Percentiles rank a stretch among this genome's conserved stretches.
phyloP scores from a whole-genome alignment of 2,329 filamentous ascomycete species.

The Byssochlamys sp. region DNA sequence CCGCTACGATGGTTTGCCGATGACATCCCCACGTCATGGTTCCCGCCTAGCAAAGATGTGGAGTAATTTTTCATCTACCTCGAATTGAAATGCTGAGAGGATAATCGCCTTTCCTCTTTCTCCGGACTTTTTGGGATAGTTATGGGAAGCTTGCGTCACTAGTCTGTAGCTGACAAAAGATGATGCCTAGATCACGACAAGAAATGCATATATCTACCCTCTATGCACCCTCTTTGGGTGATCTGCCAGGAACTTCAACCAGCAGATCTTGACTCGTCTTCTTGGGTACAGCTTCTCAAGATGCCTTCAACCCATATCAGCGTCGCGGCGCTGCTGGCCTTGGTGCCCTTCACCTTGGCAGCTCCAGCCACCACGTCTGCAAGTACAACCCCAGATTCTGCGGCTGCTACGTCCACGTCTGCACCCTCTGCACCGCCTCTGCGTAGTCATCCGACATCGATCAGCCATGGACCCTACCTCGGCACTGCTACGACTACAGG shows the following conservation, averaged over 20 bases:
- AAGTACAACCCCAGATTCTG: constrained; percentile 1
- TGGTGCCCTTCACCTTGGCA: constrained; percentile 10
- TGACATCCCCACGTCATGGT: background rate
- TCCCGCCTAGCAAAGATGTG: background rate
- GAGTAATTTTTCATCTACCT: background rate
- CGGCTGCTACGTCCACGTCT: background rate
- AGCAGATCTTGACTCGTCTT: background rate
- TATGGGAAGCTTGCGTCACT: background rate
- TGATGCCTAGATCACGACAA: background rate
- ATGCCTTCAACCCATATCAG: constrained; percentile 11
- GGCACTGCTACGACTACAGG: constrained; percentile 62
- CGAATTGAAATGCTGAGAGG: background rate
- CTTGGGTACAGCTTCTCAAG: background rate
- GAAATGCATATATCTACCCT: background rate
- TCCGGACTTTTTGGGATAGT: background rate
- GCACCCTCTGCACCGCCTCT: constrained; percentile 28
- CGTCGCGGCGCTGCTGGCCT: constrained; percentile 10
- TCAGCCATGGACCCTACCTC: constrained; percentile 58
- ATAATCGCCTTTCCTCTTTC: background rate
- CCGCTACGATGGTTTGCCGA: background rate
- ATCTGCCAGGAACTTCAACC: background rate
- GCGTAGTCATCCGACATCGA: constrained; percentile 42
- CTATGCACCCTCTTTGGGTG: background rate
- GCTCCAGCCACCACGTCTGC: constrained; percentile 7
- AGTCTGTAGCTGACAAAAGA: background rate